Base-by-base conservation (phyloP, 1,284 basidiomycete species). In the Naganishia cerealis region DNA sequence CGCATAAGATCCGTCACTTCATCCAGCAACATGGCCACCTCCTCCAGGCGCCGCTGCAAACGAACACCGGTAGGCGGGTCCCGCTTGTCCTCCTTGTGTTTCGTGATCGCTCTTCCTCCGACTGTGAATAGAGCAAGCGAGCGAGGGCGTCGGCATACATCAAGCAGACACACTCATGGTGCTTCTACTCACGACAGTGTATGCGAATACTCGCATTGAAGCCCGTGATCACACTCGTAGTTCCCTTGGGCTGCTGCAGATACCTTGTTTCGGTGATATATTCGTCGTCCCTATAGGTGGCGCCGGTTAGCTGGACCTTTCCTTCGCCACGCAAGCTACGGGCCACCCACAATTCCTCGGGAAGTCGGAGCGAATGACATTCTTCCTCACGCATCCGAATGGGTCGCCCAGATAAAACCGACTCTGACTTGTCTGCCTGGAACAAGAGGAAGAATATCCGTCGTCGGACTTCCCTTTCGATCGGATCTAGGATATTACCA, bases 351-450 rank as follows among this genome's bases (percentile, higher is more conserved):
- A 77, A 46, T 36, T 75, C 71, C 12, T 72, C 71, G 0, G 78
- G 78, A 0, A 77, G 67, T 0, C 68, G 70, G 13, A 78, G 72
- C 24, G 75, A 74, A 24, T 65, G 65, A 78, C 89, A 91, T 76
- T 93, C 91, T 75, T 91, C 90, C 75, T 92, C 90, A 66, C 90
- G 86, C 74, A 91, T 84, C 76, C 87, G 89, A 69, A 92, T 89
- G 38, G 90, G 89, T 63, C 88, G 84, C 13, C 89, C 89, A 9
- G 75, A 71, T 48, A 92, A 83, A 29, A 92, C 88, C 55, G 88
- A 88, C 86, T 89, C 89, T n/a, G 90, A 91, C 80, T 91, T 91
- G 79, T 92, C 90, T 73, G 89, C 90, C 78, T 88, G 90, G 74
- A 91, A 92, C 61, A 91, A 84, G 39, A 94, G 81, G 90, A 90